These are phyloP conservation scores for Starmerella bombi DNA, from an alignment of 805 yeast genomes.

Conservation along the genomic window DNA sequence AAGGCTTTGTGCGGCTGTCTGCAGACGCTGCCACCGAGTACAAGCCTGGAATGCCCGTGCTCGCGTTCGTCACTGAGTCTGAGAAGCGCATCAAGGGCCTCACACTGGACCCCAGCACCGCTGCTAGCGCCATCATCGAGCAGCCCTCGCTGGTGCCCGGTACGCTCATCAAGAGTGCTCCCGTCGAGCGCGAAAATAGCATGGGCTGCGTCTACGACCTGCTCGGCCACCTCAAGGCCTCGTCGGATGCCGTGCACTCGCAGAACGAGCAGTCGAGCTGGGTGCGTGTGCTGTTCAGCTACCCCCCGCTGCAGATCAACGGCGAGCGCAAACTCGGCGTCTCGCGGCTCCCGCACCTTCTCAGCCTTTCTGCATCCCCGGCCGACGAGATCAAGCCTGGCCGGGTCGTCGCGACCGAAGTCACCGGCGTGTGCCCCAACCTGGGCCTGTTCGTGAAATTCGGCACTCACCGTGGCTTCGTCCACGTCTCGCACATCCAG, in stretches of 20 bases:
- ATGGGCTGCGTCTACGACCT: slow-evolving; percentile 58
- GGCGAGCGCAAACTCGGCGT: slow-evolving; percentile 47
- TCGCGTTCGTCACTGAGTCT: slow-evolving; percentile 37
- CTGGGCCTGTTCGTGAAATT: slow-evolving; percentile 32
- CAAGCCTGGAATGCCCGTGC: slow-evolving; percentile 52
- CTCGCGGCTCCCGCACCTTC: slow-evolving; percentile 47
- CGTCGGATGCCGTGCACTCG: slow-evolving; percentile 55
- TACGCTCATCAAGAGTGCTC: slow-evolving; percentile 56
- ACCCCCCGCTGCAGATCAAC: slow-evolving; percentile 21
- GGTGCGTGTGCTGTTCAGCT: slow-evolving; percentile 19
- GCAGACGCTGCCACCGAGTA: slow-evolving; percentile 42
- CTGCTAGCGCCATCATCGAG: slow-evolving; percentile 60
- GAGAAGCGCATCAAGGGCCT: slow-evolving; percentile 14
- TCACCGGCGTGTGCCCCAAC: slow-evolving; percentile 38
- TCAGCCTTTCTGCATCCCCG: slow-evolving; percentile 25
- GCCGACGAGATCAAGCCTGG: slow-evolving; percentile 60
- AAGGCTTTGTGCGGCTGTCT: slow-evolving; percentile 56
- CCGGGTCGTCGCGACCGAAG: slow-evolving; percentile 44
- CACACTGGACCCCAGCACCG: slow-evolving; percentile 27
- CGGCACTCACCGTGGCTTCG: slow-evolving; percentile 55
- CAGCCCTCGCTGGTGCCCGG: slow-evolving; percentile 52
- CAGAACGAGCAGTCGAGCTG: slow-evolving; percentile 22
- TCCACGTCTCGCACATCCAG: slow-evolving; percentile 57
- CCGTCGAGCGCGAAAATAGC: slow-evolving; percentile 41
- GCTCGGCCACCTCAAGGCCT: slow-evolving; percentile 61